Base-by-base conservation (phyloP, 805 yeast genomes). In the Spathaspora girioi region DNA sequence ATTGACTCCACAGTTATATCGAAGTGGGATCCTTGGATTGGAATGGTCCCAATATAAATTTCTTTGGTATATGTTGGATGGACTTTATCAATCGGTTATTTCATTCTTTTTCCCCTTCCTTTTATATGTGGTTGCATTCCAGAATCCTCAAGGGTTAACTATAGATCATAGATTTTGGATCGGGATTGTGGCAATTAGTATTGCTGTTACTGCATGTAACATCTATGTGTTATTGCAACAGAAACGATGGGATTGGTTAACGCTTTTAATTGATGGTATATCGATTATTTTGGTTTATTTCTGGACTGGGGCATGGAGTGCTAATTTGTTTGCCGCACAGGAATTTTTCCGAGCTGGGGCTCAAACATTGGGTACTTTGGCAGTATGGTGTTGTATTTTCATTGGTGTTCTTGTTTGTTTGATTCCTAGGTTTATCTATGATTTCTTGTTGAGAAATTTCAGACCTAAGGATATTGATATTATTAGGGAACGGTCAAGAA, bases 261-360 rank as follows among this genome's bases (percentile, higher is more conserved):
- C 87, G 17, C 48, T 78, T 26, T 61, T 82, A 20, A 76, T 86
- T 54, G 69, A 73, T 51, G 68, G 77, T 1, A 61, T 89, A 45
- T 83, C 90, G 12, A 75, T 76, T 49, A 63, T 84, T 54, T 57
- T 87, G 43, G 74, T 87, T 15, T 86, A 78, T 58, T 79, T 83
- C 62, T 88, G 96, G 96, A 81, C 89, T 3, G 92, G 93, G n/a
- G 80, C 83, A 19, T 88, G 92, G 86, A 79, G 90, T 29, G 67
- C 82, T 3, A 65, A 78, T 26, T 54, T 68, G 2, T 66, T 71
- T 50, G 67, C 71, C 49, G 77, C 88, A 8, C 75, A 73, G 10
- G 87, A 83, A 59, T 84, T 84, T 58, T 88, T 81, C 66, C 75
- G 78, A 52, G 81, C 86, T 20, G 94, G 87, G 2, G 65, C 81